Conservation (phyloP, 768 basidiomycete genomes). For the Leccinum longicurvipes region DNA sequence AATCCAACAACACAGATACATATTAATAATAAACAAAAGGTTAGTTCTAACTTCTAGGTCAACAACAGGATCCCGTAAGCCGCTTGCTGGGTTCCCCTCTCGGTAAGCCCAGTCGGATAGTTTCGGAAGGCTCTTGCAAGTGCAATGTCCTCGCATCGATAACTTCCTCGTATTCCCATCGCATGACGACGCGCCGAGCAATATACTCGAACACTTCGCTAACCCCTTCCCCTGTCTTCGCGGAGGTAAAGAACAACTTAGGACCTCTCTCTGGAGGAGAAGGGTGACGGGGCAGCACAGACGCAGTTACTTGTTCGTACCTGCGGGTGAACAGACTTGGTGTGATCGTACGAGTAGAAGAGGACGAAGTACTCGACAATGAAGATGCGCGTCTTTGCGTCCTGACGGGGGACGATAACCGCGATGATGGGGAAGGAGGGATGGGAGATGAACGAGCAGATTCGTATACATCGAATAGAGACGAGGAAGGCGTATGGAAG, state of each 20-base stretch:
- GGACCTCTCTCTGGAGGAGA: slow-evolving; percentile 49
- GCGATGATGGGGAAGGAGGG: slow-evolving; percentile 31
- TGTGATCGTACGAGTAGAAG: slow-evolving; percentile 55
- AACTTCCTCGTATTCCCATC: slow-evolving; percentile 68
- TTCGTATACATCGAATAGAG: slow-evolving; percentile 60
- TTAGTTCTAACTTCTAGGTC: neutral
- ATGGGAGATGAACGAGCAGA: slow-evolving; percentile 62
- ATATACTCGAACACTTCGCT: slow-evolving; percentile 75
- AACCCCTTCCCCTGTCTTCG: slow-evolving; percentile 75
- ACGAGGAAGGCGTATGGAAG: slow-evolving; percentile 79
- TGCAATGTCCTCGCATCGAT: slow-evolving; percentile 44
- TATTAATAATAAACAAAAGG: slow-evolving; percentile 26
- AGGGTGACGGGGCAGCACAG: slow-evolving; percentile 10
- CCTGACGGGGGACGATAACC: slow-evolving; percentile 27
- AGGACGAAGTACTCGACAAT: slow-evolving; percentile 22
- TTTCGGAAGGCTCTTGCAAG: slow-evolving; percentile 37
- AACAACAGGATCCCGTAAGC: slow-evolving; percentile 20
- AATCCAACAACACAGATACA: slow-evolving; percentile 4
- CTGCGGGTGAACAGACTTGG: slow-evolving; percentile 51
- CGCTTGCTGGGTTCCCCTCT: slow-evolving; percentile 10
- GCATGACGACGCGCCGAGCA: slow-evolving; percentile 53
- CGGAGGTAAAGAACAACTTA: slow-evolving; percentile 70
- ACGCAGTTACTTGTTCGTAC: slow-evolving; percentile 15
- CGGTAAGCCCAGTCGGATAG: slow-evolving; percentile 34
- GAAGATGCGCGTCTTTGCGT: slow-evolving; percentile 39